These are phyloP conservation scores for Amylostereum areolatum DNA, from an alignment of 1,284 basidiomycete species.

Conservation along the genomic window DNA sequence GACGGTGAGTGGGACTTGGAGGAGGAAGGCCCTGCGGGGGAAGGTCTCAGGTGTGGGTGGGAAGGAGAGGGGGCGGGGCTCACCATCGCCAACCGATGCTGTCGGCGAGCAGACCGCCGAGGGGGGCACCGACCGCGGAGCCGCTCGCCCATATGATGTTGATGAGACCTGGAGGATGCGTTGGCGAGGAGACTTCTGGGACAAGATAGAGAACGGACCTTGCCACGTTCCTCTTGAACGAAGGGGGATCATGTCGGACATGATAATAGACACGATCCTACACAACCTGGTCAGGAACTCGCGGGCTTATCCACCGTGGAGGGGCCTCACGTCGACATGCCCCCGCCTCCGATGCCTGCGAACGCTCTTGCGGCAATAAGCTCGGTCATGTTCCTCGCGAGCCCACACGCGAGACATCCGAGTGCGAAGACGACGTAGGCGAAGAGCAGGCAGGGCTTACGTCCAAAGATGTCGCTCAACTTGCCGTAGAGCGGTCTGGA, in stretches of 20 bases:
- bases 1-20: slow-evolving; percentile 48
- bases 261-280: slow-evolving; percentile 53
- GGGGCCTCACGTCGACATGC: slow-evolving; percentile 50
- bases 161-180: slow-evolving; percentile 32
- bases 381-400: slow-evolving; percentile 48
- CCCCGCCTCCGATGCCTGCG: slow-evolving; percentile 55
- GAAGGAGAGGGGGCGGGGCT: background rate
- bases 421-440: slow-evolving; percentile 51
- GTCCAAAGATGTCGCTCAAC: slow-evolving; percentile 59
- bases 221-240: slow-evolving; percentile 60
- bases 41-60: background rate
- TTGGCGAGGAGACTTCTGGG: background rate
- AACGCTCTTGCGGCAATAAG: slow-evolving; percentile 52
- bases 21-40: slow-evolving; percentile 43
- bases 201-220: slow-evolving; percentile 27
- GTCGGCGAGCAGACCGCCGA: slow-evolving; percentile 54
- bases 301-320: background rate
- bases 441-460: slow-evolving; percentile 50
- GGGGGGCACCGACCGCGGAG: slow-evolving; percentile 47
- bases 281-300: background rate
- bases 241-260: slow-evolving; percentile 56
- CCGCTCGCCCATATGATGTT: slow-evolving; percentile 53
- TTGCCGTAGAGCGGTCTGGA: slow-evolving; percentile 56
- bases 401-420: slow-evolving; percentile 47
- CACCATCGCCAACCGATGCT: slow-evolving; percentile 59